Evolutionary conservation across 1,284 basidiomycete species (phyloP).

Genomic region (Ustanciosporium gigantosporum): DNA sequence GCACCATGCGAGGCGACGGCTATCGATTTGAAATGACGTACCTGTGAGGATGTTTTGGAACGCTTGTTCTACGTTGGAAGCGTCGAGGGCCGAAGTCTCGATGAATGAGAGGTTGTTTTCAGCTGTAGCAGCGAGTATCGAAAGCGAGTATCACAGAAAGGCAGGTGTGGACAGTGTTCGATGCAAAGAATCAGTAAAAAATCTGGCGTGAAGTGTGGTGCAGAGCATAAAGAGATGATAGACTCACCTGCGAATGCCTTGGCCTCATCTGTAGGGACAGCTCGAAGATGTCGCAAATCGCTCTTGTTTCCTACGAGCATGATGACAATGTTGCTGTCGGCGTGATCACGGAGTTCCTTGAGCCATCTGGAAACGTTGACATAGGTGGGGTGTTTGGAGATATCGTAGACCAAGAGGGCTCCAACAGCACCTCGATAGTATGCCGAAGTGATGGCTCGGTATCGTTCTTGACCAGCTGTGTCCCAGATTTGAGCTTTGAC

Average conservation of each 20-base stretch:
- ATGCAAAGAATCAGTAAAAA: no score
- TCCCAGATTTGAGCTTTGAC: slow-evolving; percentile 99
- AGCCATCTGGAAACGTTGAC: slow-evolving; percentile 96
- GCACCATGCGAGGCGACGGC: no score
- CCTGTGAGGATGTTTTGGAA: slow-evolving; percentile 97
- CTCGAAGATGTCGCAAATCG: slow-evolving; percentile 94
- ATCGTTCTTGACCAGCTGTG: slow-evolving; percentile 94
- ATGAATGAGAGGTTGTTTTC: slow-evolving; percentile 85
- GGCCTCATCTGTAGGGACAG: slow-evolving; percentile 81
- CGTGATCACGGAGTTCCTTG: slow-evolving; percentile 82
- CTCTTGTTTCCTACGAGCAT: slow-evolving; percentile 75
- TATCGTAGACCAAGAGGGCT: slow-evolving; percentile 64
- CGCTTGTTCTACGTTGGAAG: slow-evolving; percentile 87
- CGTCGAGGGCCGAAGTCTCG: slow-evolving; percentile 98
- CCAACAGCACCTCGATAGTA: slow-evolving; percentile 97
- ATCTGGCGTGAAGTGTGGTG: no score
- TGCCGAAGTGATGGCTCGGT: slow-evolving; percentile 92
- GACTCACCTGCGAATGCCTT: slow-evolving; percentile 60
- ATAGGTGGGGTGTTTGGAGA: slow-evolving; percentile 83
- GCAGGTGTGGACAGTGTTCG: no score
- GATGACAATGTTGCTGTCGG: slow-evolving; percentile 64
- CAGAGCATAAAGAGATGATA: no score
- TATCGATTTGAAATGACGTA: no score
- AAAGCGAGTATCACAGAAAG: not conserved
- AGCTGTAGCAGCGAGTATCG: slow-evolving; percentile 61